Base-by-base conservation (phyloP, 495 filamentous ascomycete species). In the Polyplosphaeria fusca region DNA sequence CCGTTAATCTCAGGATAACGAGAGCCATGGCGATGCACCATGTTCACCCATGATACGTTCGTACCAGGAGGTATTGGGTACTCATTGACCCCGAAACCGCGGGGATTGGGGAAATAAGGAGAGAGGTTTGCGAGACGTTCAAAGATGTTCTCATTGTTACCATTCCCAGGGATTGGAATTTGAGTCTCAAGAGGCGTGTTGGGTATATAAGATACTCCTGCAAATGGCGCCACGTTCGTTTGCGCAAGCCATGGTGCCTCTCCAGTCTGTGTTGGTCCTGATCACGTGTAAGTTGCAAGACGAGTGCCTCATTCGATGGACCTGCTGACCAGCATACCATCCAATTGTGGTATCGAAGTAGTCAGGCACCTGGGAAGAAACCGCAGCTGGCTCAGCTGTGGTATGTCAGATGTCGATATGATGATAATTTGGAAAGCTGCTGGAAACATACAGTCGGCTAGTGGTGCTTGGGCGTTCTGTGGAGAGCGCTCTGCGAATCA, bases 211-310 rank as follows among this genome's bases (percentile, higher is more conserved):
- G 73, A 74, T 12, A 67, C 72, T 3, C 76, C 69, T 32, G 71
- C 61, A 47, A 82, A 82, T 2, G 77, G 76, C 2, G 75, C 76
- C 3, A 69, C 70, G 54, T 80, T 79, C 19, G 72, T 82, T 67
- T 80, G 73, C 2, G 80, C 82, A 9, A 85, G 64, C 61, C 82
- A 82, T 0, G 81, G 74, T 1, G 77, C 70, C 30, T 63, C 64
- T 4, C 82, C 81, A 2, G 82, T 84, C n/a, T 75, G 73, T 0
- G 80, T 84, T 13, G 79, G 77, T 9, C 82, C 82, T 66, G 70
- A 65, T 64, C 47, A 53, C 16, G 12, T 3, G 24, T 67, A 68
- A 19, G 66, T 46, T 49, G 49, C 20, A 41, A 27, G 39, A 43
- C 7, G 9, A 18, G 44, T 55, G 45, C 35, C 12, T 26, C 26